Evolutionary conservation across 2,329 filamentous ascomycete genomes (phyloP).

Genomic region (Ceratocystis lukuohia): DNA sequence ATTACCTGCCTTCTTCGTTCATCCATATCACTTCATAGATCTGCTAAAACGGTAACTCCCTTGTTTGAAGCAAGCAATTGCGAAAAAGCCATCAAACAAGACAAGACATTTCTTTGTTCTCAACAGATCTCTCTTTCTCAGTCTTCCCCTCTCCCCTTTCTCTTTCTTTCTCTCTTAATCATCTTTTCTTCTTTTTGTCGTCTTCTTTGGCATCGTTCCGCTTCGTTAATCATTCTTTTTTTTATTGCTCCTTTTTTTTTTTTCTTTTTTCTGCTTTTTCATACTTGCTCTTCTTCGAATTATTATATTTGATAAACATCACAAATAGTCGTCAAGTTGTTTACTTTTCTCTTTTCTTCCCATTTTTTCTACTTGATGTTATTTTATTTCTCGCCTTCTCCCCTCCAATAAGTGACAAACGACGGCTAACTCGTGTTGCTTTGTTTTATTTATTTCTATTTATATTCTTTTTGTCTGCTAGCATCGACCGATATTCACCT

Average conservation of each 20-base stretch:
- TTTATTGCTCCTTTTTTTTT: not conserved
- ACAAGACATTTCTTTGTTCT: not conserved
- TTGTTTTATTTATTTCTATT: not conserved
- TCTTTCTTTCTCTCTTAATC: too few relatives aligned
- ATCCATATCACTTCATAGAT: not conserved
- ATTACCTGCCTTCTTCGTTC: not conserved
- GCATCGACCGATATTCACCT: not conserved
- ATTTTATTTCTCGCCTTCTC: not conserved
- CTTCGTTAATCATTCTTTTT: too few relatives aligned
- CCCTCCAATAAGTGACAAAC: too few relatives aligned
- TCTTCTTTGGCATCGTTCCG: too few relatives aligned
- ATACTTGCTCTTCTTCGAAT: not conserved
- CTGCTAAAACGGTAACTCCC: not conserved
- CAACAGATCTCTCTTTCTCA: not conserved
- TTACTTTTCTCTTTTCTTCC: not conserved
- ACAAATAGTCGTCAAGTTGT: too few relatives aligned
- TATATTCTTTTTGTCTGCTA: constrained; percentile 1
- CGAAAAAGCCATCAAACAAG: not conserved
- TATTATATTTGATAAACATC: too few relatives aligned
- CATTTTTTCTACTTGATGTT: not conserved
- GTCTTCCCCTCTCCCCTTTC: not conserved
- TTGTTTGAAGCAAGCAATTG: not conserved
- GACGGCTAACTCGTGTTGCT: not conserved
- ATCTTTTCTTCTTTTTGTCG: too few relatives aligned
- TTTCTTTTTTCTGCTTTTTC: not conserved